Base-by-base conservation (phyloP, 352 stramenopile genomes). In the Phytophthora ohioensis region DNA sequence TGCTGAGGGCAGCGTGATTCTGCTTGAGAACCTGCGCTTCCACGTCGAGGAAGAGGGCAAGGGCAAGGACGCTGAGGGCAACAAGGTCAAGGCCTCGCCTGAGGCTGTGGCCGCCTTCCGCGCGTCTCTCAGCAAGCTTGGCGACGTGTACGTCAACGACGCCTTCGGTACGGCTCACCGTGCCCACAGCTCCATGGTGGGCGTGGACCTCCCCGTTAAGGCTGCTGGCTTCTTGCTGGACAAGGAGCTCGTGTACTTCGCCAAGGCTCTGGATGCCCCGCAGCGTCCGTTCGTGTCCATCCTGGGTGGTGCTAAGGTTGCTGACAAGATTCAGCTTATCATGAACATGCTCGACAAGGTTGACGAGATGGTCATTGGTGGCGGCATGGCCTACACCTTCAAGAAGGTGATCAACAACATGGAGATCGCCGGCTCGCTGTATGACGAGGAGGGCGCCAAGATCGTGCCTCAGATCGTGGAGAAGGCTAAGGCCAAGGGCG, bases 321-420 rank as follows among this genome's bases (percentile, higher is more conserved):
- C 95, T 42, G 98, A 98, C 71, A 99, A 99, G 87, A 99, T 99
- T 77, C 94, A 98, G 59, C 88, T 99, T 27, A 99, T 99, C 85
- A 97, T 99, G 90, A 98, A 96, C 75, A 94, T 99, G 77, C 91
- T 99, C 35, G 97, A 99, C 75, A 99, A 99, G 80, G 90, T 97
- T 52, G 98, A 99, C 79, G 96, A 97, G 65, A 98, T 99, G 83
- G 89, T 99, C 48, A 92, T 99, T 46, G 98, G 98, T 55, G 98
- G 97, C 53, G 98, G 98, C 75, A 99, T 99, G 98, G 98, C 98
- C 63, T 99, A 99, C 82, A 99, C 98, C n/a, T 99, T 99, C 86
- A 99, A 99, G 82, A 99, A 99, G 86, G 97, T 98, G 57, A 79
- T 98, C 59, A 98, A 98, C 69, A 96, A 98, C 69, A 97, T 96